Conservation (phyloP, 2,329 filamentous ascomycete species). For the Gremmenia infestans region DNA sequence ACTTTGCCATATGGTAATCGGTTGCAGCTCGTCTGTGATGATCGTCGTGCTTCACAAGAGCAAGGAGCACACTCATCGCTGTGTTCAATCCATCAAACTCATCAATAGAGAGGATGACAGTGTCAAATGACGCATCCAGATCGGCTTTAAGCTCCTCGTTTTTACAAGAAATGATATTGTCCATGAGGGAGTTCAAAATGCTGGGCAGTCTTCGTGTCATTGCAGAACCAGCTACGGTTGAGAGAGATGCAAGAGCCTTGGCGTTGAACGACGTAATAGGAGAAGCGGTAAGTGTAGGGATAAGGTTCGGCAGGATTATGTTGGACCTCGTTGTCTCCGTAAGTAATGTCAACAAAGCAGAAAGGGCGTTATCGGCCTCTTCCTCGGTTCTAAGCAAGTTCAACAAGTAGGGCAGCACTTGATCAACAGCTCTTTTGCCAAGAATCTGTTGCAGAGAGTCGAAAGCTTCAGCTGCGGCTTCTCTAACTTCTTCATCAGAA, state of each 20-base stretch:
- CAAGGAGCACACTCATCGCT: conserved; percentile 87
- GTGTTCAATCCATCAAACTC: conserved; percentile 95
- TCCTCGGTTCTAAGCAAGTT: conserved; percentile 81
- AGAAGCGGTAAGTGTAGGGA: conserved; percentile 84
- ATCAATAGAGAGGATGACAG: conserved; percentile 86
- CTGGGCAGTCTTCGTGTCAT: conserved; percentile 87
- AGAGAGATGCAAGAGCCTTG: conserved; percentile 84
- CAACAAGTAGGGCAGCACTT: conserved; percentile 88
- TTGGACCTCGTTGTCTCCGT: conserved; percentile 93
- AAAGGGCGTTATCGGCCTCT: conserved; percentile 85
- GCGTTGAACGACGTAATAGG: conserved; percentile 95
- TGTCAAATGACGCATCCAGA: conserved; percentile 77
- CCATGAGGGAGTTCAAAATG: conserved; percentile 91
- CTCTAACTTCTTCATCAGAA: conserved; percentile 80
- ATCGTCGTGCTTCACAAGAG: conserved; percentile 87
- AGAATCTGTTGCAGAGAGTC: conserved; percentile 90
- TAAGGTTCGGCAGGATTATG: conserved; percentile 92
- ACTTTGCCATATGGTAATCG: conserved; percentile 74
- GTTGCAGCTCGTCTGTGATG: conserved; percentile 76
- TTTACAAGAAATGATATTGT: conserved; percentile 75
- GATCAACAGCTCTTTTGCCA: conserved; percentile 90
- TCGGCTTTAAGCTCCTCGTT: conserved; percentile 71
- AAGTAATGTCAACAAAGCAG: conserved; percentile 86
- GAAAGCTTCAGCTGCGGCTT: conserved; percentile 95
- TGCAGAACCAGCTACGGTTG: conserved; percentile 81